Evolutionary conservation across 2,329 filamentous ascomycete species (phyloP).

Genomic region (Pseudogymnoascus sp.): DNA sequence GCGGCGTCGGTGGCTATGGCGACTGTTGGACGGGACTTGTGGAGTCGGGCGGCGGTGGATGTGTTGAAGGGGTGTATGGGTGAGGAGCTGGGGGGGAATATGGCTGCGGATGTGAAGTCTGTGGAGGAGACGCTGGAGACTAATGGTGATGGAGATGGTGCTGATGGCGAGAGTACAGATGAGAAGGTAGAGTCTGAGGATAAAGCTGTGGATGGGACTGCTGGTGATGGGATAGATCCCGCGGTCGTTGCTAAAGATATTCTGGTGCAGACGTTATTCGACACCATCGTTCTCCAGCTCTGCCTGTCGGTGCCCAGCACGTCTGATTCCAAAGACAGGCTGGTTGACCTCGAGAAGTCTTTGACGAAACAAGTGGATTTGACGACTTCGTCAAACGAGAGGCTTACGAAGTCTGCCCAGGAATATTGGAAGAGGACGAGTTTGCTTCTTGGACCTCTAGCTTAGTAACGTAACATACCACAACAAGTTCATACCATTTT

Average conservation of each 20-base stretch:
- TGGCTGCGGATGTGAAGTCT: slow-evolving; percentile 17
- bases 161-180: background rate
- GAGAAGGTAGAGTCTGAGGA: background rate
- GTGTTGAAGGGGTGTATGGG: slow-evolving; percentile 53
- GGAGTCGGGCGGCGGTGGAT: slow-evolving; percentile 61
- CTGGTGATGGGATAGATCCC: background rate
- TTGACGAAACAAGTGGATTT: slow-evolving; percentile 39
- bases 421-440: slow-evolving; percentile 81
- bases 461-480: slow-evolving; percentile 19
- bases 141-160: slow-evolving; percentile 12
- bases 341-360: slow-evolving; percentile 38
- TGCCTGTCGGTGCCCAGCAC: slow-evolving; percentile 32
- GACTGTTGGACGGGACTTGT: slow-evolving; percentile 65
- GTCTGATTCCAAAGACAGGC: slow-evolving; percentile 29
- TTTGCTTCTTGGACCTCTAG: slow-evolving; percentile 71
- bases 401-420: slow-evolving; percentile 52
- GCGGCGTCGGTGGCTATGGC: slow-evolving; percentile 60
- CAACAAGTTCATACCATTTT: background rate
- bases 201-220: background rate
- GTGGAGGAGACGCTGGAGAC: slow-evolving; percentile 16
- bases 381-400: slow-evolving; percentile 40
- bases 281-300: slow-evolving; percentile 43
- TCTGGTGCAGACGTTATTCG: slow-evolving; percentile 53
- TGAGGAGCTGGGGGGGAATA: slow-evolving; percentile 40
- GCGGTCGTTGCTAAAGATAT: slow-evolving; percentile 33